Evolutionary conservation across 2,329 filamentous ascomycete genomes (phyloP).

Genomic region (Zymoseptoria crescenta): DNA sequence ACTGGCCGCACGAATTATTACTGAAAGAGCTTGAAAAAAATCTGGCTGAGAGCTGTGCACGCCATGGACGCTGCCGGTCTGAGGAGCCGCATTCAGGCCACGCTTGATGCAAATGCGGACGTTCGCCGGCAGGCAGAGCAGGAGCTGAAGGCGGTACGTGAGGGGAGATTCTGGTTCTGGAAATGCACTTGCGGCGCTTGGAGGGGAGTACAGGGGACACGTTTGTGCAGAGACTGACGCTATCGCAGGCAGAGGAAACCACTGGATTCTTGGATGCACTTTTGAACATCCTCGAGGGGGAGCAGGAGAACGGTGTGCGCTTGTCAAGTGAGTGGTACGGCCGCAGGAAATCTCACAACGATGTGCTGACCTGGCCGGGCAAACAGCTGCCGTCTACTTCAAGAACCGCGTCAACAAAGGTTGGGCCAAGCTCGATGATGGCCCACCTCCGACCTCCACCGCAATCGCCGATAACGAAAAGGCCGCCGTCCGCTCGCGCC

Average conservation of each 20-base stretch:
- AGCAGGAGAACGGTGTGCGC: slow-evolving; percentile 77
- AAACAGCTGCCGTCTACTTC: slow-evolving; percentile 83
- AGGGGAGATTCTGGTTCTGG: background rate
- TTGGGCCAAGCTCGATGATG: slow-evolving; percentile 73
- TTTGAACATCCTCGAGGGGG: slow-evolving; percentile 79
- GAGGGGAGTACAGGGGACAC: background rate
- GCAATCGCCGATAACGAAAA: slow-evolving; percentile 85
- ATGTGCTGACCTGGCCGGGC: slow-evolving; percentile 3
- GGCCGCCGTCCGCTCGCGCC: slow-evolving; percentile 71
- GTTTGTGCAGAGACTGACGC: slow-evolving; percentile 6
- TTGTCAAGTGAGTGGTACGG: slow-evolving; percentile 63
- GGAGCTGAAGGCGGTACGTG: slow-evolving; percentile 70
- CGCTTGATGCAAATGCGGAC: slow-evolving; percentile 66
- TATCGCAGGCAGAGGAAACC: slow-evolving; percentile 74
- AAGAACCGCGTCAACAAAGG: slow-evolving; percentile 95
- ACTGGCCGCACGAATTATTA: background rate
- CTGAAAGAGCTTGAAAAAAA: background rate
- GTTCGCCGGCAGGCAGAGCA: slow-evolving; percentile 68
- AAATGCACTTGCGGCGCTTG: background rate
- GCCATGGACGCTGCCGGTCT: slow-evolving; percentile 66
- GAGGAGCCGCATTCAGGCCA: slow-evolving; percentile 68
- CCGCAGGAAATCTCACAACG: slow-evolving; percentile 9
- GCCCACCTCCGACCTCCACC: slow-evolving; percentile 43
- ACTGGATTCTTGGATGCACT: slow-evolving; percentile 85
- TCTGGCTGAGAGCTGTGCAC: background rate